These are phyloP conservation scores for Wickerhamomyces ciferrii DNA, from an alignment of 805 yeast genomes.

Conservation along the genomic window DNA sequence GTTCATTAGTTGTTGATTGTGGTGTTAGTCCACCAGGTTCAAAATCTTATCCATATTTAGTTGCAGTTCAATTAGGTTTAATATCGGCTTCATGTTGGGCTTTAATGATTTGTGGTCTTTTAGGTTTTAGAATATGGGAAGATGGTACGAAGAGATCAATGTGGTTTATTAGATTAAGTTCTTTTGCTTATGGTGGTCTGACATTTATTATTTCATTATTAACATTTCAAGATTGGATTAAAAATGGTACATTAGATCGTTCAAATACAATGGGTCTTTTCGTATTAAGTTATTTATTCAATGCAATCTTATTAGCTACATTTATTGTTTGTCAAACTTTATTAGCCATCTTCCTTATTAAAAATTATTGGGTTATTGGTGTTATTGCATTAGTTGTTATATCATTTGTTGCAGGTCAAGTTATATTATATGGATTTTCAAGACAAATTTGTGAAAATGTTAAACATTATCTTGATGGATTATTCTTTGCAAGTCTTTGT, in stretches of 20 bases:
- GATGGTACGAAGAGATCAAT: constrained; percentile 77
- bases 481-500: constrained; percentile 78
- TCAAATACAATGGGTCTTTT: constrained; percentile 64
- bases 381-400: constrained; percentile 66
- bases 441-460: constrained; percentile 59
- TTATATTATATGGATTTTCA: constrained; percentile 68
- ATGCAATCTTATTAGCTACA: constrained; percentile 56
- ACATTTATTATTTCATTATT: constrained; percentile 64
- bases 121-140: constrained; percentile 91
- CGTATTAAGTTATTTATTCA: constrained; percentile 63
- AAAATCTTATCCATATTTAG: constrained; percentile 71
- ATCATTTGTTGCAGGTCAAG: constrained; percentile 79
- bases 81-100: constrained; percentile 68
- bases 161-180: constrained; percentile 44
- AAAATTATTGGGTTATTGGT: constrained; percentile 86
- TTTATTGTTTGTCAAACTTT: constrained; percentile 67
- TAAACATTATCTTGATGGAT: constrained; percentile 86
- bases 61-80: constrained; percentile 72
- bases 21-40: constrained; percentile 92
- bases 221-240: constrained; percentile 67
- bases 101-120: constrained; percentile 65
- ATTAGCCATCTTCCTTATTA: constrained; percentile 61
- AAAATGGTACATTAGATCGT: constrained; percentile 35
- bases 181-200: constrained; percentile 54
- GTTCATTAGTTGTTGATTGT: constrained; percentile 77